Base-by-base conservation (phyloP, 257 asterid genomes). In the Agastache rugosa region DNA sequence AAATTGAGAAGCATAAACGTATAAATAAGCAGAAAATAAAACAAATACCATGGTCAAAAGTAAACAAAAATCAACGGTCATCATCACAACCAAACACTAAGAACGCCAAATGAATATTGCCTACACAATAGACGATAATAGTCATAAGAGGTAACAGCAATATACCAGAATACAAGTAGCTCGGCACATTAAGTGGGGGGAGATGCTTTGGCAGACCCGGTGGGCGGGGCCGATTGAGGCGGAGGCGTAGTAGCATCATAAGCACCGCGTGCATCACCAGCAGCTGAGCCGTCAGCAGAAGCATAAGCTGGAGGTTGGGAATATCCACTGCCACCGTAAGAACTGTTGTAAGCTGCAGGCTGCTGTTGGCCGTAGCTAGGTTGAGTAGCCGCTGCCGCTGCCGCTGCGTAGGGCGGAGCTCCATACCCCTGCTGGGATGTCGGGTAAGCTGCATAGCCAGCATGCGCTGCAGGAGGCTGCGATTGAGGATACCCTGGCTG, bases 331-430 rank as follows among this genome's bases (percentile, higher is more conserved):
- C 78, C 79, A 64, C 54, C 25, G 14, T 81, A 84, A 3, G 87
- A 58, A 47, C 80, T 75, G 77, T 71, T 80, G 65, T 82, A 84
- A 0, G 81, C 72, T 0, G 78, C 70, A 7, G 88, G 72, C 79
- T 83, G 92, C 65, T 76, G 85, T 44, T 89, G 95, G 19, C 84
- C 87, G 29, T 84, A 87, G 16, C 80, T 37, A 3, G 85, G 80
- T 66, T 74, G 85, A 51, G 83, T 44, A 20, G 65, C 53, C 0
- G 78, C 65, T 35, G 86, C 53, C 0, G 78, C 65, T 35, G 86
- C 78, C 15, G 86, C 85, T 0, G 85, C 84, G 17, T 83, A 86
- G 5, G 83, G 59, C 2, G 85, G 83, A 11, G 83, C 82, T 10
- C 82, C 87, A 64, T 83, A 84, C 61, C 93, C 93, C 0, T 84